These are phyloP conservation scores for Chrysanthemum makinoi DNA, from an alignment of 129 eudicot species.

Conservation along the genomic window DNA sequence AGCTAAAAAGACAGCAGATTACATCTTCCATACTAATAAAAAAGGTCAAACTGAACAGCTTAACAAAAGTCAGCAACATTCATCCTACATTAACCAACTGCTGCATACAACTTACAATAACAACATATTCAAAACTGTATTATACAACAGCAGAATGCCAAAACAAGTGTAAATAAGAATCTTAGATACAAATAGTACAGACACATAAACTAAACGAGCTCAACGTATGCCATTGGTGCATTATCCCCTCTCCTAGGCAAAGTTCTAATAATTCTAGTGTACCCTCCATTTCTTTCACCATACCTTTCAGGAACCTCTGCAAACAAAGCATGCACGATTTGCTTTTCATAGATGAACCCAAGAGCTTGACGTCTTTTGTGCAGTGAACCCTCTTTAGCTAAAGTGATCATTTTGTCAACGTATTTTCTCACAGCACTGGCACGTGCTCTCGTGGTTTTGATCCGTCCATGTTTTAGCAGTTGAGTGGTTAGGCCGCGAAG, in stretches of 20 bases:
- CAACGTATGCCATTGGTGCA: conserved; percentile 96
- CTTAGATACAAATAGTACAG: background rate
- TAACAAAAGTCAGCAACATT: too few relatives aligned
- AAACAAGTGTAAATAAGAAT: background rate
- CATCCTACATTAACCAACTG: too few relatives aligned
- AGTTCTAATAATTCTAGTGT: conserved; percentile 78
- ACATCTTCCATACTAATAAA: too few relatives aligned
- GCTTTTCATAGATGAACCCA: too few relatives aligned
- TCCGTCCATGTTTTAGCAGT: conserved; percentile 81
- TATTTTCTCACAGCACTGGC: conserved; percentile 86
- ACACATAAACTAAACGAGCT: conserved; percentile 61
- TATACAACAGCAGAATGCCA: conserved; percentile 21
- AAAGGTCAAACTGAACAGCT: too few relatives aligned
- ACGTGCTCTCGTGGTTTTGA: conserved; percentile 85
- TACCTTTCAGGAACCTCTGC: conserved; percentile 88
- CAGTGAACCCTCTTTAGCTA: conserved; percentile 90
- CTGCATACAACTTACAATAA: background rate
- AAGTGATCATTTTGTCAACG: conserved; percentile 85
- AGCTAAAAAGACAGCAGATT: too few relatives aligned
- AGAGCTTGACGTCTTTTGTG: too few relatives aligned
- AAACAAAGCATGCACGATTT: conserved; percentile 80
- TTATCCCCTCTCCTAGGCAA: conserved; percentile 94
- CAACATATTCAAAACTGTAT: conserved; percentile 26
- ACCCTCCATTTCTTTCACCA: conserved; percentile 92
- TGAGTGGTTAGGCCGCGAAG: conserved; percentile 90